These are phyloP conservation scores for Pseudevernia furfuracea DNA, from an alignment of 495 filamentous ascomycete species.

Conservation along the genomic window DNA sequence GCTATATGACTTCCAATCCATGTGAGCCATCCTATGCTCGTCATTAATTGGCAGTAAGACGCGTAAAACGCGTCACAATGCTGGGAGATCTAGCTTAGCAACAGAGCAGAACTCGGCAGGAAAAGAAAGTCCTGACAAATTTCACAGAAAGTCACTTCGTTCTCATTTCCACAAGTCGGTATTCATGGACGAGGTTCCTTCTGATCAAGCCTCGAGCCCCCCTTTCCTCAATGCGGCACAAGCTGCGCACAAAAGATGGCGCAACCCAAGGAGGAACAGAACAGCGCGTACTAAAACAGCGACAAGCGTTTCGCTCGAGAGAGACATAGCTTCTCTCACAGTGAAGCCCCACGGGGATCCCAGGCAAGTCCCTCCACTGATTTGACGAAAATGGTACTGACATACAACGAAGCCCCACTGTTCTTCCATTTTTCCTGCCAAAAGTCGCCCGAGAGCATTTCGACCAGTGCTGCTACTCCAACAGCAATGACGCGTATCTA, in stretches of 20 bases:
- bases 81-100: neutral
- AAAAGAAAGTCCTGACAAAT: neutral
- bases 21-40: neutral
- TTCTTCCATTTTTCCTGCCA: constrained; percentile 11
- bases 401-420: neutral
- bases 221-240: neutral
- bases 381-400: neutral
- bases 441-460: neutral
- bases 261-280: neutral
- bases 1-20: neutral
- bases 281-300: neutral
- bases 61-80: neutral
- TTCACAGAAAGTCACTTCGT: neutral
- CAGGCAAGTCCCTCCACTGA: neutral
- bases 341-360: neutral
- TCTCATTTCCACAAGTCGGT: neutral
- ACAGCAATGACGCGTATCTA: neutral
- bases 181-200: neutral
- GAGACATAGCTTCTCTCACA: neutral
- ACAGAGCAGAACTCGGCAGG: neutral
- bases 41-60: neutral
- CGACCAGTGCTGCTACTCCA: neutral
- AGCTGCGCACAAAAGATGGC: neutral
- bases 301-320: neutral
- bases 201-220: neutral